These are phyloP conservation scores for Xerocomus brunneocitrinus DNA, from an alignment of 768 basidiomycete genomes.

Conservation along the genomic window DNA sequence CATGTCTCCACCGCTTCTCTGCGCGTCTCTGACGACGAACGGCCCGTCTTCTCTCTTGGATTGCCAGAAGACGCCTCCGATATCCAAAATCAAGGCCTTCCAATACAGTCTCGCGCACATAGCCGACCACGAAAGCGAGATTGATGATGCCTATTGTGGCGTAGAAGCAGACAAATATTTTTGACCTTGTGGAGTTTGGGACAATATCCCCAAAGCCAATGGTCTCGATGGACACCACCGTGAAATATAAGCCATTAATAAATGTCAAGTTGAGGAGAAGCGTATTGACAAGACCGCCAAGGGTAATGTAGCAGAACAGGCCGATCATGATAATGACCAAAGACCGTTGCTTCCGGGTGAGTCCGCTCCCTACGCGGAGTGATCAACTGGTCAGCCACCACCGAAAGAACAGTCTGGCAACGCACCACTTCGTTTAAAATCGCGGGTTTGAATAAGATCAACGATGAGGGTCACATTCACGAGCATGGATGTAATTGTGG, in stretches of 20 bases:
- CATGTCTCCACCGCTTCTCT: conserved; percentile 52
- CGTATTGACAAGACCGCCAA: conserved; percentile 62
- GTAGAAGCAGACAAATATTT: conserved; percentile 59
- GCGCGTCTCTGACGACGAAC: conserved; percentile 41
- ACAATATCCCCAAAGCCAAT: conserved; percentile 75
- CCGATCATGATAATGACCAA: conserved; percentile 77
- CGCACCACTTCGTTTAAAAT: conserved; percentile 63
- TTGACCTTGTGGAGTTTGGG: conserved; percentile 46
- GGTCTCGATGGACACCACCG: conserved; percentile 68
- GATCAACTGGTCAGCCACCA: not conserved
- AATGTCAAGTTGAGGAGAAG: conserved; percentile 52
- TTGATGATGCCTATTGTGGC: conserved; percentile 58
- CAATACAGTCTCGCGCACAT: conserved; percentile 65
- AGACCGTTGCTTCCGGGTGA: conserved; percentile 75
- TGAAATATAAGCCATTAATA: conserved; percentile 75
- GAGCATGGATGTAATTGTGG: conserved; percentile 59
- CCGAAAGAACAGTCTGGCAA: not conserved
- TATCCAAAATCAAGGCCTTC: conserved; percentile 70
- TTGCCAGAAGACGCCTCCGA: conserved; percentile 45
- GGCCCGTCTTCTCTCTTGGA: conserved; percentile 44
- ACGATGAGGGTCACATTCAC: conserved; percentile 65
- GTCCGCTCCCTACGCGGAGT: conserved; percentile 57
- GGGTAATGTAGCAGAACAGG: conserved; percentile 65
- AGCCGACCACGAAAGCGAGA: conserved; percentile 57
- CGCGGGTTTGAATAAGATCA: conserved; percentile 54